Base-by-base conservation (phyloP, 139 green algal species). In the Astrephomene gubernaculifera region DNA sequence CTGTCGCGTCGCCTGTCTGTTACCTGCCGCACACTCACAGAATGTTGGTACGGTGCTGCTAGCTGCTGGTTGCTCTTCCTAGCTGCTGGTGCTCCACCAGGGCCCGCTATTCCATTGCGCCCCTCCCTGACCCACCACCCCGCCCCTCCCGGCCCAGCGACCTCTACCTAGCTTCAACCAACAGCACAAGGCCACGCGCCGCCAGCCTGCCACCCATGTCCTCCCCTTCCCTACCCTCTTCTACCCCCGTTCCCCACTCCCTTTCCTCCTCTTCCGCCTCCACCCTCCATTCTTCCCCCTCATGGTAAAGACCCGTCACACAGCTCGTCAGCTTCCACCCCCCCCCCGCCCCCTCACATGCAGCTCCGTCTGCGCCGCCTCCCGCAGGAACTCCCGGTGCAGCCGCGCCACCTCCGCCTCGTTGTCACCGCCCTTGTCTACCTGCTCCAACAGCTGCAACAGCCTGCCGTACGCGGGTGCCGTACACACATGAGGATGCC, bases 331-430 rank as follows among this genome's bases (percentile, higher is more conserved):
- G 19, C 57, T n/a, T 29, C 57, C 57, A 65, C 57, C 14, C 57
- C 41, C 22, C 1, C 1, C 39, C 27, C 10, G 44, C 35, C 36
- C 41, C 36, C 67, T 60, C 57, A 76, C 71, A 33, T 68, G 43
- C 27, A 83, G 64, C 69, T 91, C 83, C 35, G 78, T 91, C 12
- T 65, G 64, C 38, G 49, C 75, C 27, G 87, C 35, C 60, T 93
- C 89, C 36, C 81, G 35, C 4, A 91, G 52, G n/a, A 90, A 88
- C 25, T 76, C 70, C 29, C 67, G 43, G 44, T 74, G 73, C 17
- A 60, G 44, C 5, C 57, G 67, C 38, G 82, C 90, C 76, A 78
- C 69, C 35, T 78, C 83, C 19, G 17, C 61, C 44, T 61, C 60
- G 17, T 57, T 27, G 39, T 72, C 45, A 3, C 25, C 33, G 29